These are phyloP conservation scores for Microsporum canis DNA, from an alignment of 2,329 filamentous ascomycete species.

Conservation along the genomic window DNA sequence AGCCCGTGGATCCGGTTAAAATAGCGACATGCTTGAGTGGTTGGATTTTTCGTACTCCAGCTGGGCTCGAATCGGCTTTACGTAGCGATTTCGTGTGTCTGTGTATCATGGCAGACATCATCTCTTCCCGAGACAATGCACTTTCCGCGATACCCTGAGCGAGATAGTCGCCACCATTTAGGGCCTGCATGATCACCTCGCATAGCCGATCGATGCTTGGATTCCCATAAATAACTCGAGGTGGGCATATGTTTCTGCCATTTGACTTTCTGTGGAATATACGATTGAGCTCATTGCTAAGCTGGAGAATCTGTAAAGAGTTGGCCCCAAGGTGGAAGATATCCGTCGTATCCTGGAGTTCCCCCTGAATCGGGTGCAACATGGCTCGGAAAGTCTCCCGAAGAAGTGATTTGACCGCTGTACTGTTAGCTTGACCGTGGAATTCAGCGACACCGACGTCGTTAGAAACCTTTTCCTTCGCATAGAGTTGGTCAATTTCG, in stretches of 20 bases:
- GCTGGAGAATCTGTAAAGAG: neutral
- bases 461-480: neutral
- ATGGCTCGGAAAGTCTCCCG: neutral
- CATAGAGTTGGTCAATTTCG: neutral
- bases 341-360: neutral
- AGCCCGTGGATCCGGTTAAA: neutral
- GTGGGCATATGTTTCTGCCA: too few relatives aligned
- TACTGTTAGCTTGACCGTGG: neutral
- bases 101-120: too few relatives aligned
- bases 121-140: too few relatives aligned
- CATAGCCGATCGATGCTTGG: too few relatives aligned
- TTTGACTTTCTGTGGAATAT: too few relatives aligned
- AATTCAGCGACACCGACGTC: neutral
- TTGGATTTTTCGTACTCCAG: neutral
- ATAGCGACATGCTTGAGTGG: neutral
- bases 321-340: neutral
- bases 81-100: too few relatives aligned
- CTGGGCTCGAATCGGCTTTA: too few relatives aligned
- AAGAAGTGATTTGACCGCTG: neutral
- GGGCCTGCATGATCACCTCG: too few relatives aligned
- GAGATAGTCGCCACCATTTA: too few relatives aligned
- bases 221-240: too few relatives aligned
- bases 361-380: neutral
- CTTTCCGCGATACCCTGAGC: too few relatives aligned
- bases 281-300: too few relatives aligned